Evolutionary conservation across 371 early-diverging fungal genomes (phyloP).

Genomic region (Lichtheimia corymbifera): DNA sequence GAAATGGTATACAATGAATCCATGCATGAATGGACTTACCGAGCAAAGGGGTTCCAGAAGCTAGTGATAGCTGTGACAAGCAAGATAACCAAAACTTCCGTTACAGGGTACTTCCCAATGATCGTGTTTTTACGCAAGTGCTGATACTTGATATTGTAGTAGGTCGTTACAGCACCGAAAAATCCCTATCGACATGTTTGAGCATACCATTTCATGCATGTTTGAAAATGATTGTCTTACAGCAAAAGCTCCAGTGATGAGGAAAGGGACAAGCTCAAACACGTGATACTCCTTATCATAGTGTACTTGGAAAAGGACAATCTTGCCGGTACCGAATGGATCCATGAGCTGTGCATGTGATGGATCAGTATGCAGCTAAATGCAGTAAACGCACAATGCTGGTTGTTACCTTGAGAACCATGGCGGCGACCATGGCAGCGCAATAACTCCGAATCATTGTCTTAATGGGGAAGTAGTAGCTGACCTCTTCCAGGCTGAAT

Average conservation of each 20-base stretch:
- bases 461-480: constrained; percentile 88
- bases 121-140: constrained; percentile 57
- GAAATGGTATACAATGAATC: no score
- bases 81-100: constrained; percentile 76
- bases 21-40: constrained; percentile 25
- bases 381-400: background rate
- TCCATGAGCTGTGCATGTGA: constrained; percentile 59
- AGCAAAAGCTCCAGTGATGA: constrained; percentile 82
- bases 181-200: constrained; percentile 62
- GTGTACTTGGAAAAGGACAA: constrained; percentile 89
- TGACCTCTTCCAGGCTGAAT: constrained; percentile 86
- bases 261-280: constrained; percentile 85
- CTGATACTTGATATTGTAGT: constrained; percentile 68
- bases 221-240: constrained; percentile 38
- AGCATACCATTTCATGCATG: background rate
- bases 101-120: constrained; percentile 55
- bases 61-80: constrained; percentile 72
- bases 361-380: constrained; percentile 1
- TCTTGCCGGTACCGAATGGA: constrained; percentile 89
- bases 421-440: constrained; percentile 86
- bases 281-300: constrained; percentile 86
- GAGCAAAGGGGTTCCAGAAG: constrained; percentile 77
- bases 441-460: constrained; percentile 92
- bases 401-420: constrained; percentile 68
- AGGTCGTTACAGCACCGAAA: constrained; percentile 82